Evolutionary conservation across 192 early-diverging fungal genomes (phyloP).

Genomic region (Coemansia sp.): DNA sequence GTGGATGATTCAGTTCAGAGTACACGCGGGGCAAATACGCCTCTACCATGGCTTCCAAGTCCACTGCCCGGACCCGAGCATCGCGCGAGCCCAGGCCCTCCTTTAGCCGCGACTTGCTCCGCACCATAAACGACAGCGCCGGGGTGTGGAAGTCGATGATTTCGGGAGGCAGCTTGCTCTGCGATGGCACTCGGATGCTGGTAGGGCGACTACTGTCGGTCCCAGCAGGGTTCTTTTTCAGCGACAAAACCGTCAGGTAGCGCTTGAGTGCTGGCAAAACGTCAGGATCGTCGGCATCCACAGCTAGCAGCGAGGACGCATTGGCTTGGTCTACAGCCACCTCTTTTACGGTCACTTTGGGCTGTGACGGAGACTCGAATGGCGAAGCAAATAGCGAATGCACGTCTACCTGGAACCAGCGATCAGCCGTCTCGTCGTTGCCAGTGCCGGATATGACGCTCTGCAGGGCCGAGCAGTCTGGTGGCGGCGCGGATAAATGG

Average conservation of each 20-base stretch:
- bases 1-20: slow-evolving; percentile 9
- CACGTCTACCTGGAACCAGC: slow-evolving; percentile 34
- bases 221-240: background rate
- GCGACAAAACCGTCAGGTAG: slow-evolving; percentile 20
- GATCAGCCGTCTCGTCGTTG: background rate
- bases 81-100: background rate
- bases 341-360: slow-evolving; percentile 22
- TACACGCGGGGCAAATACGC: slow-evolving; percentile 39
- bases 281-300: slow-evolving; percentile 20
- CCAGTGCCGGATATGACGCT: background rate
- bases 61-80: slow-evolving; percentile 23
- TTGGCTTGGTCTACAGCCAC: slow-evolving; percentile 5
- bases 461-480: slow-evolving; percentile 5
- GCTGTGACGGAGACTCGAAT: slow-evolving; percentile 7
- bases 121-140: slow-evolving; percentile 29
- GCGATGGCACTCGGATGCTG: slow-evolving; percentile 15
- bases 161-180: slow-evolving; percentile 12
- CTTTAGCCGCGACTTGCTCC: slow-evolving; percentile 1
- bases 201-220: slow-evolving; percentile 6
- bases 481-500: background rate
- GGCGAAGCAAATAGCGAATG: slow-evolving; percentile 33
- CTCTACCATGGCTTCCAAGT: slow-evolving; percentile 43
- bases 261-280: slow-evolving; percentile 19
- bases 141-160: slow-evolving; percentile 18
- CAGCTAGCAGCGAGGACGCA: slow-evolving; percentile 7